A percentile compares a stretch with the other conserved stretches of the same genome.
Conservation (phyloP, 2,329 filamentous ascomycete species). For the Zymoseptoria brevis region DNA sequence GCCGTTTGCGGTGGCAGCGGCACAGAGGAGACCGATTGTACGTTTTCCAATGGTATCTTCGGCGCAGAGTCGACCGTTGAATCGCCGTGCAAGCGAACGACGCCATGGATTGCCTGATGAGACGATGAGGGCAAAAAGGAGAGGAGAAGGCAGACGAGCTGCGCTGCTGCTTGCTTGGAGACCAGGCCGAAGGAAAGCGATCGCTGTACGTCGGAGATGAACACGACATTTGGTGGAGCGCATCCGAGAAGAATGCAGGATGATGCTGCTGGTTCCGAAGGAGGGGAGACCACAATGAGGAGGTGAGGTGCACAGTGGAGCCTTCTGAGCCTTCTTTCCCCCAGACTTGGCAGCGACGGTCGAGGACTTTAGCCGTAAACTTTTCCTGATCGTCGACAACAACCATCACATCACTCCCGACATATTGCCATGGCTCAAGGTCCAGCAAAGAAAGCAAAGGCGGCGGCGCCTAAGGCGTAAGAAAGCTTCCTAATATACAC, state of each 20-base stretch:
- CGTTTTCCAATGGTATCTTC: not conserved
- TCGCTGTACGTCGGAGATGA: not conserved
- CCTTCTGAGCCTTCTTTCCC: not conserved
- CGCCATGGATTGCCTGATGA: not conserved
- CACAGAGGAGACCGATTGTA: not conserved
- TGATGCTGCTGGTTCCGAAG: not conserved
- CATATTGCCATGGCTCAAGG: conserved; percentile 23
- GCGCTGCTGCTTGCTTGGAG: no score
- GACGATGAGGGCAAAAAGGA: no score
- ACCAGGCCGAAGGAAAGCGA: no score
- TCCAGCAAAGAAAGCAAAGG: conserved; percentile 25
- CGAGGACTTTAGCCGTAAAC: not conserved
- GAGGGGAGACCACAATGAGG: not conserved
- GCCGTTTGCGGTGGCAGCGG: not conserved
- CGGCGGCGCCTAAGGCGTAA: conserved; percentile 20
- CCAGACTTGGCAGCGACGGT: not conserved
- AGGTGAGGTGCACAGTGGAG: not conserved
- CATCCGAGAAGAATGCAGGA: not conserved
- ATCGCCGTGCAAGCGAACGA: not conserved
- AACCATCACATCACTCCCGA: not conserved
- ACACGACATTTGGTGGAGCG: not conserved
- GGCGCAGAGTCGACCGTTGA: not conserved
- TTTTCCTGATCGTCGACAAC: not conserved
- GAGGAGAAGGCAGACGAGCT: no score
- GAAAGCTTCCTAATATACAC: not conserved